Percentiles rank a stretch among this genome's conserved stretches.
Evolutionary conservation across 331 rosid species (phyloP).

Genomic region (Pyracantha coccinea): DNA sequence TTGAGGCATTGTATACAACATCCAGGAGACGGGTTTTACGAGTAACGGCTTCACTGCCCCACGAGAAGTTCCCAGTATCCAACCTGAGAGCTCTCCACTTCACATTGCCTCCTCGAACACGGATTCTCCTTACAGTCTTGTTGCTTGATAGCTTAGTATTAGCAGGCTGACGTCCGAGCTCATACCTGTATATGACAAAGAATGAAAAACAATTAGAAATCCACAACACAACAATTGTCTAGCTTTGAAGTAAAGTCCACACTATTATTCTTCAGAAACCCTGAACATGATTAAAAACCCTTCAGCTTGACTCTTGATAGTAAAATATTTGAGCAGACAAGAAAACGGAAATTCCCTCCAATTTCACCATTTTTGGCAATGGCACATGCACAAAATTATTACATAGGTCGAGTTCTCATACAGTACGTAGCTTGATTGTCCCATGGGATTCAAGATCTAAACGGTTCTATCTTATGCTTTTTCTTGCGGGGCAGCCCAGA

Average conservation of each 20-base stretch:
- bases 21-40: constrained; percentile 34
- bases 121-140: constrained; percentile 36
- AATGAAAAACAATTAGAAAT: background rate
- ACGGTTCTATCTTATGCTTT: background rate
- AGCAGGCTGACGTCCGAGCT: constrained; percentile 39
- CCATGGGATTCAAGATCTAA: background rate
- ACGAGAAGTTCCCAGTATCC: constrained; percentile 41
- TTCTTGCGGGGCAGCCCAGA: background rate
- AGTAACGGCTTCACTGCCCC: constrained; percentile 36
- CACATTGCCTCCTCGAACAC: constrained; percentile 38
- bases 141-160: constrained; percentile 36
- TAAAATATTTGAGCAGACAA: too few relatives aligned
- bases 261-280: background rate
- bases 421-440: too few relatives aligned
- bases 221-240: background rate
- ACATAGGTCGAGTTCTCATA: too few relatives aligned
- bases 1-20: constrained; percentile 38
- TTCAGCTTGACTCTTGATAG: too few relatives aligned
- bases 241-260: background rate
- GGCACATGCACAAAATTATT: background rate
- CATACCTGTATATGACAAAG: constrained; percentile 16
- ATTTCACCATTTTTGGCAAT: background rate
- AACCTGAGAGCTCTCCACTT: constrained; percentile 42
- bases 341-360: too few relatives aligned
- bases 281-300: too few relatives aligned